Evolutionary conservation across 257 asterid species (phyloP), one percentile per base, ranked within the genome.

Genomic region (Coffea eugenioides): DNA sequence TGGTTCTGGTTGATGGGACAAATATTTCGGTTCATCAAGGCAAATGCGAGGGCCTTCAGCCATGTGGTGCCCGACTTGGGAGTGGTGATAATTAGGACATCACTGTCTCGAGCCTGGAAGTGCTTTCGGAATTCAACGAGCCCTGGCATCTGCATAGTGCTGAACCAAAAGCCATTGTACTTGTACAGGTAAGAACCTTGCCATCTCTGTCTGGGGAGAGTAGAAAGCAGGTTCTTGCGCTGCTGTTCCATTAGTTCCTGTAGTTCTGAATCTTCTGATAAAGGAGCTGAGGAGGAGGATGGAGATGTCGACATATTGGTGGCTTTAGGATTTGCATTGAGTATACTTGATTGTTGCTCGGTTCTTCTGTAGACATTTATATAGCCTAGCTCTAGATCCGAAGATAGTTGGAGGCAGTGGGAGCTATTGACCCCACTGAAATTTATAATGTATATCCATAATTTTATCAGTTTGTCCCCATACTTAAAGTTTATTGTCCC

Each of bases 51-150:
- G 8, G 87, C 83, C 57, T 84, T 84, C 7, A 81, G 20, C 87
- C 81, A 81, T 0, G 84, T 81, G 21, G 87, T 78, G 52, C 85
- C 85, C 0, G 71, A 81, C 77, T 84, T 84, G 31, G 87, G 84
- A 11, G 78, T 34, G 15, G 85, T 77, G 61, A 75, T 59, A 0
- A 81, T 79, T 18, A 84, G 34, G 23, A 84, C 21, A 74, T 84
- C 87, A 41, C 52, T 70, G 16, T 84, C 69, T 51, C 75, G 68
- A 18, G 87, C 76, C 7, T 78, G 36, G 49, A 78, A 81, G 27
- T 74, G 27, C 8, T 41, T 56, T 75, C 74, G 87, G n/a, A 27
- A 74, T 62, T 31, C 57, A 78, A 84, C 31, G 49, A 77, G 83
- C 64, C 76, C 4, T 0, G 83, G 34, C 4, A 51, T 2, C 56